Evolutionary conservation across 169 alveolate species (phyloP), one percentile per base, ranked within the genome.

Genomic region (Plasmodium falciparum): DNA sequence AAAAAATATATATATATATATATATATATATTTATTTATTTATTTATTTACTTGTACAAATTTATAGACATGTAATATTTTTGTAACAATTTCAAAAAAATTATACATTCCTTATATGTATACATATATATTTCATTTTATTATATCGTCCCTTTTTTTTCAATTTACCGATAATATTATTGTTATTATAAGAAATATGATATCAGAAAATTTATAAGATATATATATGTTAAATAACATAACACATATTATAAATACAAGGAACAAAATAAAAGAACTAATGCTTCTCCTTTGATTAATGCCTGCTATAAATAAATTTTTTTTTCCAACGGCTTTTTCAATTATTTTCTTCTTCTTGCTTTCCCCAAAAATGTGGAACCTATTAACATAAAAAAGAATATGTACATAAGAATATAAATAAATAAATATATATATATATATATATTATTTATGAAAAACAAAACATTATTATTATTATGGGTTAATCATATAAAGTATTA

Each of bases 341-440:
- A 80, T 43, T 20, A 80, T 62, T 62, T 80, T 63, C 47, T 80
- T 67, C 47, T 80, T 80, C 70, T 61, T 54, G 90, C 83, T 80
- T 80, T 67, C 90, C 58, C 90, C 90, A 49, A 80, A 80, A 45
- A 69, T 62, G 83, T 80, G 90, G 54, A 80, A 80, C 29, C 90
- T 80, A 71, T 59, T 29, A 61, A 65, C 54, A 33, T 33, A 33
- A 33, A 33, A 33, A 33, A 33, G 45, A 33, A 33, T 33, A 33
- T 33, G 45, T 33, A 33, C 45, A 33, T 6, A 33, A 65, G n/a
- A 65, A 73, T 26, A 72, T 24, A 56, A 26, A 72, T 52, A 66
- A 54, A 15, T 8, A 54, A 9, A 54, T 54, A 54, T n/a, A 12
- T 12, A 12, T 54, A 54, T 9, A 12, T 11, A 56, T 56, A 15